These are phyloP conservation scores for Diaporthe sp. DNA, from an alignment of 2,329 filamentous ascomycete species.

Conservation along the genomic window DNA sequence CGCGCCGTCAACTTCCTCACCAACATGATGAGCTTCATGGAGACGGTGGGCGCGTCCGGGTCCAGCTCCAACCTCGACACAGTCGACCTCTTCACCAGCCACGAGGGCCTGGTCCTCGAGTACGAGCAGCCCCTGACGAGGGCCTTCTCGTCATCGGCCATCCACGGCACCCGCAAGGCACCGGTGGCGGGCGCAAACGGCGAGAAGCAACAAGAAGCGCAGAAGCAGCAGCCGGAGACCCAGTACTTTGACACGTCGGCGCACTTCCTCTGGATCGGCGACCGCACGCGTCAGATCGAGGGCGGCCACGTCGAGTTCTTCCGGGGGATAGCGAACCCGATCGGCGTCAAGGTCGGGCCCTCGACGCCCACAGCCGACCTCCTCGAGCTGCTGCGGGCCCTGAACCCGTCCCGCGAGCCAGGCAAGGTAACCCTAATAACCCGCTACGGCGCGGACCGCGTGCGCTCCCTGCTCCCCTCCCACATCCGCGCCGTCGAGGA, in stretches of 20 bases:
- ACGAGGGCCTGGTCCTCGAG: constrained; percentile 93
- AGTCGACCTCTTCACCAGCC: constrained; percentile 94
- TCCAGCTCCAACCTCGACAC: constrained; percentile 83
- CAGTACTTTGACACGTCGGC: constrained; percentile 94
- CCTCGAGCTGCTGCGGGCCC: constrained; percentile 81
- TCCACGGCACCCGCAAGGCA: constrained; percentile 38
- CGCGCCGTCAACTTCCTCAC: constrained; percentile 87
- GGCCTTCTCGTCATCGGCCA: constrained; percentile 65
- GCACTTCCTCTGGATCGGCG: constrained; percentile 98
- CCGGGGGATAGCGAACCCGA: constrained; percentile 93
- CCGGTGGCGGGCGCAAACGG: constrained; percentile 42
- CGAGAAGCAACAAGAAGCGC: constrained; percentile 32
- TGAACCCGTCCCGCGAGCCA: constrained; percentile 85
- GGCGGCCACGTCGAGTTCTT: constrained; percentile 98
- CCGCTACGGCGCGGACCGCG: constrained; percentile 86
- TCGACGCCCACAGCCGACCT: constrained; percentile 84
- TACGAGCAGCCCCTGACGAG: constrained; percentile 93
- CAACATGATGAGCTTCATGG: constrained; percentile 94
- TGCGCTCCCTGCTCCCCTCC: constrained; percentile 79
- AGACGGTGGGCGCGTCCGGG: constrained; percentile 90
- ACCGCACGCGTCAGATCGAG: constrained; percentile 92
- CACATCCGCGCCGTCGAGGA: constrained; percentile 92
- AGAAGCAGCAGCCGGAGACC: constrained; percentile 53
- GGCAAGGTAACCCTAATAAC: constrained; percentile 98
- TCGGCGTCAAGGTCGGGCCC: constrained; percentile 96